Conservation (phyloP, 768 basidiomycete genomes). For the Naganishia vishniacii region DNA sequence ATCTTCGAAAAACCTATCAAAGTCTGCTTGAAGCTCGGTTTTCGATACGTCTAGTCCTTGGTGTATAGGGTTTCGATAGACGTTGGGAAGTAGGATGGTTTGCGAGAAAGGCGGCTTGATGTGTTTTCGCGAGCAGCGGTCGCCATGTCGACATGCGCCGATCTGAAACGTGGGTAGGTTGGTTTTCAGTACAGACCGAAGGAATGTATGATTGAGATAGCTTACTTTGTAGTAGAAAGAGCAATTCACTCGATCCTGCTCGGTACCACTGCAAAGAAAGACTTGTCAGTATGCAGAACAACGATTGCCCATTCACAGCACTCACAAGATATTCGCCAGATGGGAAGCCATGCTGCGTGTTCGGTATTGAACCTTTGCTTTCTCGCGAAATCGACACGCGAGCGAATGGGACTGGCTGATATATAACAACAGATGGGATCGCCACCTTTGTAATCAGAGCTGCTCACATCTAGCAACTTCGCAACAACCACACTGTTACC, state of each 20-base stretch:
- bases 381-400: no score
- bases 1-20: constrained; percentile 60
- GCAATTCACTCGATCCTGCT: constrained; percentile 78
- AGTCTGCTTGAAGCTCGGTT: constrained; percentile 55
- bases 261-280: constrained; percentile 43
- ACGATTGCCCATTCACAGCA: constrained; percentile 55
- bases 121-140: constrained; percentile 96
- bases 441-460: constrained; percentile 8
- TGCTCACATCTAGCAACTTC: constrained; percentile 4
- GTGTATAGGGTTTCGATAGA: constrained; percentile 96
- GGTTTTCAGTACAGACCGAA: constrained; percentile 7
- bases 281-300: constrained; percentile 49
- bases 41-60: constrained; percentile 62
- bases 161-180: constrained; percentile 58
- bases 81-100: constrained; percentile 91
- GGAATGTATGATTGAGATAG: constrained; percentile 2
- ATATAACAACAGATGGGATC: no score
- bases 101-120: constrained; percentile 97
- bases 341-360: constrained; percentile 45
- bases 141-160: constrained; percentile 96
- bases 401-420: no score
- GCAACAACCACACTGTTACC: neutral
- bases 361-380: neutral
- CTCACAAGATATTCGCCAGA: constrained; percentile 81
- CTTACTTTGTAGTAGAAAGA: constrained; percentile 95